A percentile compares a stretch with the other conserved stretches of the same genome.
Evolutionary conservation across 2,329 filamentous ascomycete species (phyloP).

Genomic region (Epichloe sylvatica): DNA sequence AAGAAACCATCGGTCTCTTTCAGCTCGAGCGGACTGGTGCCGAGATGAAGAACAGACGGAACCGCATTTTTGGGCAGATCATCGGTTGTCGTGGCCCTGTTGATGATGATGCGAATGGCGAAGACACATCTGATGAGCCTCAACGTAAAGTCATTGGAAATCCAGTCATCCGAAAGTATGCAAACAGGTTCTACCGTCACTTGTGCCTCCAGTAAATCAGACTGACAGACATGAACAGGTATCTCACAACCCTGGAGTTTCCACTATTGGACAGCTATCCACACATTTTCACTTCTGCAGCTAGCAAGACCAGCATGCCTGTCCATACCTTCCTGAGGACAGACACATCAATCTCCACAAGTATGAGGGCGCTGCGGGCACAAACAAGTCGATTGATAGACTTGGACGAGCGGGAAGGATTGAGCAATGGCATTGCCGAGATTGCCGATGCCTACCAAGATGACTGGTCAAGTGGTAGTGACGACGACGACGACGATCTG

Average conservation of each 20-base stretch:
- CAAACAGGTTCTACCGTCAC: neutral
- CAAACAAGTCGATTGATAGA: slow-evolving; percentile 49
- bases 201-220: neutral
- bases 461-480: slow-evolving; percentile 69
- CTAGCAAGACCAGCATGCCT: slow-evolving; percentile 20
- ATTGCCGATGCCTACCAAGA: slow-evolving; percentile 82
- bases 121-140: slow-evolving; percentile 4
- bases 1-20: slow-evolving; percentile 20
- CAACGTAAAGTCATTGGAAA: slow-evolving; percentile 14
- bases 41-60: slow-evolving; percentile 5
- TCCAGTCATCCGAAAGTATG: slow-evolving; percentile 17
- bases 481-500: slow-evolving; percentile 51
- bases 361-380: slow-evolving; percentile 51
- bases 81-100: slow-evolving; percentile 11
- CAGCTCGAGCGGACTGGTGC: slow-evolving; percentile 11
- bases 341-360: slow-evolving; percentile 56
- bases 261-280: slow-evolving; percentile 79
- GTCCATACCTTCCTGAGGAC: slow-evolving; percentile 53
- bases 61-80: slow-evolving; percentile 18
- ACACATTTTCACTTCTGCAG: slow-evolving; percentile 45
- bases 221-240: slow-evolving; percentile 1
- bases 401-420: slow-evolving; percentile 66
- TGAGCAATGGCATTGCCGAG: slow-evolving; percentile 69
- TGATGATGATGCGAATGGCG: slow-evolving; percentile 1
- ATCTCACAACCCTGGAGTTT: slow-evolving; percentile 7